Base-by-base conservation (phyloP, 345 rosid species). In the Trapa incisa region DNA sequence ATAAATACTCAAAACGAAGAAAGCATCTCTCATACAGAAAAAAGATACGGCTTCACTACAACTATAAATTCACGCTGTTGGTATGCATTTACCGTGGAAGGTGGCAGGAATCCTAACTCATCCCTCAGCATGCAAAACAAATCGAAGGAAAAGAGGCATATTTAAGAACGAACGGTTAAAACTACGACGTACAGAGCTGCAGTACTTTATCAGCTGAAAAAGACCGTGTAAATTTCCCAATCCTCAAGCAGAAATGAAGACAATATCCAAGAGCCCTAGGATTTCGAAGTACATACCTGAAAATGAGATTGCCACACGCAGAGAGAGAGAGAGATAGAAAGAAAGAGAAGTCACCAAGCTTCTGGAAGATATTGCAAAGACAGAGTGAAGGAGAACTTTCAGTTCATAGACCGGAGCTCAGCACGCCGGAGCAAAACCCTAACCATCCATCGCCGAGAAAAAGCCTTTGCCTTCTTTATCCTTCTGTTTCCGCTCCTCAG, bases 391-490 rank as follows among this genome's bases (percentile, higher is more conserved):
- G 11, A 22, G 35, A 17, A 15, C 3, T 3, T 5, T 4, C 32
- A 22, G 29, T 22, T 22, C 29, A 22, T 9, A 9, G 37, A 36
- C 29, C 29, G 37, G 63, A 32, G 35, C 6, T 58, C 38, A 32
- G 63, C 36, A 32, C 63, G 38, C 63, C 63, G 63, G 63, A 58
- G 63, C 36, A 58, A 58, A 58, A 33, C 63, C 63, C 38, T 58
- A 58, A 32, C 63, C 63, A 11, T 4, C 38, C 37, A 0, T 58
- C 63, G 38, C 63, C 37, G 63, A 9, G 63, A 35, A 35, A 58
- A 5, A 14, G 54, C 13, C 12, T 4, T 45, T 5, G 48, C 43
- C 48, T 45, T 13, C 13, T 11, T 45, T 45, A 22, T 14, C 54
- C 15, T 56, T 56, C 22, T 6, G 16, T 32, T 35, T 58, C 38